A percentile compares a stretch with the other conserved stretches of the same genome.
phyloP scores from a whole-genome alignment of 371 early-diverging fungal species.

The Mucor lusitanicus region DNA sequence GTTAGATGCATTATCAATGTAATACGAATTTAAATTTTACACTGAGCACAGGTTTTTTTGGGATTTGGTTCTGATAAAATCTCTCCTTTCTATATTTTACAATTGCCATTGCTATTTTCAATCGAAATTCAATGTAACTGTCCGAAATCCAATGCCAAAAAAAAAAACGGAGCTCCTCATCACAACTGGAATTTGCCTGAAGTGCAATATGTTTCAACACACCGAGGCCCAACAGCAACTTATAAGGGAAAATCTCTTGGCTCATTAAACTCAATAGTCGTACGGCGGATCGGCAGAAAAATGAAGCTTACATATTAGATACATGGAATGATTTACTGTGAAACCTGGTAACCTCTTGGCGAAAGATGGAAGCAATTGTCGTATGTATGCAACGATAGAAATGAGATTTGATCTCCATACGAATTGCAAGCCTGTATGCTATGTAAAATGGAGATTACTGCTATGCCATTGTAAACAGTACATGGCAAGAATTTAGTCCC shows the following conservation, averaged over 20 bases:
- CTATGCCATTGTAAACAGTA: background rate
- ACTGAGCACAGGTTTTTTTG: background rate
- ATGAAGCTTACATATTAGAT: background rate
- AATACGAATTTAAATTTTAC: background rate
- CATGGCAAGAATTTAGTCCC: background rate
- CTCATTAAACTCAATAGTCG: slow-evolving; percentile 4
- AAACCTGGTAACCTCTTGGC: slow-evolving; percentile 6
- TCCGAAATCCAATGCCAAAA: too few species aligned
- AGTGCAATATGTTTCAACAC: too few species aligned
- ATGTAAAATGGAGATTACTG: background rate
- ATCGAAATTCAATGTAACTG: background rate
- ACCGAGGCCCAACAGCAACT: background rate
- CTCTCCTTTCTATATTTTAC: background rate
- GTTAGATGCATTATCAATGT: background rate
- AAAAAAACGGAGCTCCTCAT: too few species aligned
- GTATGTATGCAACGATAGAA: background rate
- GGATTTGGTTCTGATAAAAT: background rate
- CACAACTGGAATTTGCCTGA: too few species aligned
- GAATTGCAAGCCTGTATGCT: background rate
- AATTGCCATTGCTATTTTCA: background rate
- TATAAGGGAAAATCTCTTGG: slow-evolving; percentile 5
- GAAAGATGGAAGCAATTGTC: background rate
- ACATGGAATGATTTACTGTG: background rate
- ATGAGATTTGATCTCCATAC: too few species aligned
- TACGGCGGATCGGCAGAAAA: slow-evolving; percentile 15